Evolutionary conservation across 2,329 filamentous ascomycete genomes (phyloP).

Genomic region (Paecilomyces variotii): DNA sequence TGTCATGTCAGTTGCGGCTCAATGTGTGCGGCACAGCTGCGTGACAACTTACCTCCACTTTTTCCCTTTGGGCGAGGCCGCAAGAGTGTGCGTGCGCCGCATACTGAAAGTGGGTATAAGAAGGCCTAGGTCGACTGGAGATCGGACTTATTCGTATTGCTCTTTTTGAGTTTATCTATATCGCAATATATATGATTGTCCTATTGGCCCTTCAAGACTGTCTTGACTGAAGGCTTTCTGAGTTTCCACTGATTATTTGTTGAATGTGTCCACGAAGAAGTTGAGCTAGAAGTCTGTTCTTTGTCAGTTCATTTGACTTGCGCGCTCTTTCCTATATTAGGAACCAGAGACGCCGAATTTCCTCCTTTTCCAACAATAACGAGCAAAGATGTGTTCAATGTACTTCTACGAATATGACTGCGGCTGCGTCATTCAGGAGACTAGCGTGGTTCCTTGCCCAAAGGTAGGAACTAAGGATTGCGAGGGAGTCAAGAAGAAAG

Average conservation of each 20-base stretch:
- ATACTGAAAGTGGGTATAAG: neutral
- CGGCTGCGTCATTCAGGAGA: conserved; percentile 26
- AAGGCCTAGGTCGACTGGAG: neutral
- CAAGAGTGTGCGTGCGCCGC: neutral
- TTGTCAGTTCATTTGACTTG: neutral
- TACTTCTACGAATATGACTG: conserved; percentile 32
- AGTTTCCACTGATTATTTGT: neutral
- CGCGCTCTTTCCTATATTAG: neutral
- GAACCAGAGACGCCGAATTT: neutral
- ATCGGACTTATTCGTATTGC: neutral
- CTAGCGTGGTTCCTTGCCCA: conserved; percentile 26
- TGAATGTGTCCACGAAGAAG: neutral
- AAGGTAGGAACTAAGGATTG: conserved; percentile 20
- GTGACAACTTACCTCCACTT: neutral
- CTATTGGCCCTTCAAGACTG: neutral
- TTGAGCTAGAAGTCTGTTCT: neutral
- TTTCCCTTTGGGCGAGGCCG: neutral
- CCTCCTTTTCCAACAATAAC: neutral
- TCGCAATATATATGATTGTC: neutral
- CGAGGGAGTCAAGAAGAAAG: conserved; percentile 19
- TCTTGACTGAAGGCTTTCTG: neutral
- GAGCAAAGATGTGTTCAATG: conserved; percentile 25
- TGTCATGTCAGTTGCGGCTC: neutral
- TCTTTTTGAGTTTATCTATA: neutral
- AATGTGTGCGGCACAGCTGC: neutral